Conservation (phyloP, 805 yeast genomes). For the Candida tammaniensis region DNA sequence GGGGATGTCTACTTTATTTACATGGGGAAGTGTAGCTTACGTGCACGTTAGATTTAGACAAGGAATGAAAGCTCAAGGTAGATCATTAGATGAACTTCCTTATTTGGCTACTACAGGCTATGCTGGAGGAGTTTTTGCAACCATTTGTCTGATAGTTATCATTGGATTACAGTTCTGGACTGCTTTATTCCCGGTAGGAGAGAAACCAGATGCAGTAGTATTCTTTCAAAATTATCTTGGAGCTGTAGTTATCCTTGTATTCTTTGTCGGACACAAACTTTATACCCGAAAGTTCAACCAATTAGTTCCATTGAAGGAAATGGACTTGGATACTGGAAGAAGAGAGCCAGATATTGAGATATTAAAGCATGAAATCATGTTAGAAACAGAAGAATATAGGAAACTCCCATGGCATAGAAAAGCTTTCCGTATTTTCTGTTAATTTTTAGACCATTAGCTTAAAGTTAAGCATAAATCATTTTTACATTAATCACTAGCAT, state of each 20-base stretch:
- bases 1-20: slow-evolving; percentile 35
- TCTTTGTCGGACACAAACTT: slow-evolving; percentile 52
- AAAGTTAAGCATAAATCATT: neutral
- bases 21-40: slow-evolving; percentile 34
- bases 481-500: slow-evolving; percentile 4
- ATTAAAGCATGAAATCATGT: slow-evolving; percentile 47
- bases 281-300: slow-evolving; percentile 37
- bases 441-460: neutral
- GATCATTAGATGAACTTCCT: slow-evolving; percentile 48
- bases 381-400: slow-evolving; percentile 28
- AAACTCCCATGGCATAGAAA: slow-evolving; percentile 22
- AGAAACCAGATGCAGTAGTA: slow-evolving; percentile 28
- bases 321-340: slow-evolving; percentile 63
- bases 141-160: slow-evolving; percentile 18
- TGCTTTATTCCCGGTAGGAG: slow-evolving; percentile 29
- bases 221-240: slow-evolving; percentile 61
- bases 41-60: slow-evolving; percentile 32
- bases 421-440: slow-evolving; percentile 8
- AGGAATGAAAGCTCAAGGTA: slow-evolving; percentile 34
- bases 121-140: slow-evolving; percentile 23
- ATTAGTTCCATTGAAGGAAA: slow-evolving; percentile 40
- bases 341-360: slow-evolving; percentile 54
- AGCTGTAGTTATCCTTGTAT: slow-evolving; percentile 40
- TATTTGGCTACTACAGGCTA: slow-evolving; percentile 50
- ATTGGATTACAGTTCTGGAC: slow-evolving; percentile 34